Evolutionary conservation across 495 filamentous ascomycete species (phyloP), one percentile per base, ranked within the genome.

Genomic region (Penicillium robsamsonii): DNA sequence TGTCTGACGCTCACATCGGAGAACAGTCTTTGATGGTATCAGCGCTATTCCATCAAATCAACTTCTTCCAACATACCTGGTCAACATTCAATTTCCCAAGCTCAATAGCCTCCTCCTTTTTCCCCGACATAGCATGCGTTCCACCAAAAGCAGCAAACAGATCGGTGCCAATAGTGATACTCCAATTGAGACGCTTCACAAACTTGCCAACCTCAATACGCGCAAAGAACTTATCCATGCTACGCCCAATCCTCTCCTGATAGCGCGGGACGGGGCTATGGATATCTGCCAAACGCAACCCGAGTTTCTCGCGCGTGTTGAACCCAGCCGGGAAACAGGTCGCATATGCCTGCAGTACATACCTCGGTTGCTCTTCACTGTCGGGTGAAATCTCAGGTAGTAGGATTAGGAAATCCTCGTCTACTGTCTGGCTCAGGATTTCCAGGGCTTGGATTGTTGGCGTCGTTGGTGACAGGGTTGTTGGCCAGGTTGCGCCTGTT

Each of bases 171-270:
- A 82, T 86, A 9, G 84, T 84, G 8, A 92, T 69, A 43, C 75
- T 72, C 90, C 89, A 92, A 68, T 86, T 79, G 4, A 67, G 70
- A 22, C 76, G 55, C 52, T 71, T 69, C 13, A 78, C 74, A 40
- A 67, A 69, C 45, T 55, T 63, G 0, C 75, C 76, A 3, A 70
- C 68, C 54, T 77, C 73, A 10, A 78, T n/a, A 22, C 62, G 61
- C 11, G 68, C 67, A 53, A 95, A 94, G 70, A 87, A 92, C 17
- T 84, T 76, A 66, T 93, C 89, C 86, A 95, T 91, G 51, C 85
- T 88, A 25, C 77, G 78, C 50, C 85, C 84, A 3, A 95, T 77
- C 67, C 88, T 91, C 25, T 82, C 80, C 25, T 69, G 69, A 63
- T 91, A 93, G 1, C 82, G 80, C 1, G 88, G 88, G 0, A 90